Conservation (phyloP, 495 filamentous ascomycete species). For the Hypoxylon rickii region DNA sequence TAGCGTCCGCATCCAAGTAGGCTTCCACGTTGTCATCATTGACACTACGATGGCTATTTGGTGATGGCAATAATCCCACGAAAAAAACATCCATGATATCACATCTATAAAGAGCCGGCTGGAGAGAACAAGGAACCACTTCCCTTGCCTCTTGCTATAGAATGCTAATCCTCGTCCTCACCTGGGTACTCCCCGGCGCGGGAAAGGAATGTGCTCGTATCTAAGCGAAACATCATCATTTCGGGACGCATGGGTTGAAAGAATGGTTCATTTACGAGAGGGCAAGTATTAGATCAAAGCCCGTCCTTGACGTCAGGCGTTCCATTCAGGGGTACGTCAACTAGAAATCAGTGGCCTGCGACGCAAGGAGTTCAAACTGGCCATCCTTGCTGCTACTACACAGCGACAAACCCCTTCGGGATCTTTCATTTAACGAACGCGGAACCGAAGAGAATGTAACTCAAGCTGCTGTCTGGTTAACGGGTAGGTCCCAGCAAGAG, state of each 20-base stretch:
- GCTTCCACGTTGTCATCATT: no score
- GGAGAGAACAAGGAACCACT: no score
- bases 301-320: constrained; percentile 6
- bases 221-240: constrained; percentile 10
- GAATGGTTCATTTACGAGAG: constrained; percentile 8
- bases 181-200: constrained; percentile 1
- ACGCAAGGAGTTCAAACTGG: constrained; percentile 1
- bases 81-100: no score
- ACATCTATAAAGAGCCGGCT: no score
- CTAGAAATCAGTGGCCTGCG: constrained; percentile 13
- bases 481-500: no score
- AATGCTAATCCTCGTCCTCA: constrained; percentile 5
- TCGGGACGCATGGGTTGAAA: constrained; percentile 3
- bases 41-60: no score
- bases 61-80: no score
- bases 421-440: no score
- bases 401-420: background rate
- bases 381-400: constrained; percentile 11
- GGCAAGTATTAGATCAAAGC: background rate
- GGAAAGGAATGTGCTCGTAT: background rate
- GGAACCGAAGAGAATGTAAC: no score
- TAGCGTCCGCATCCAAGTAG: no score
- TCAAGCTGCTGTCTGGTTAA: no score
- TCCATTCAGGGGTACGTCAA: constrained; percentile 6
- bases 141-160: no score